Evolutionary conservation across 1,284 basidiomycete species (phyloP), one percentile per base, ranked within the genome.

Genomic region (Moesziomyces parantarcticus): DNA sequence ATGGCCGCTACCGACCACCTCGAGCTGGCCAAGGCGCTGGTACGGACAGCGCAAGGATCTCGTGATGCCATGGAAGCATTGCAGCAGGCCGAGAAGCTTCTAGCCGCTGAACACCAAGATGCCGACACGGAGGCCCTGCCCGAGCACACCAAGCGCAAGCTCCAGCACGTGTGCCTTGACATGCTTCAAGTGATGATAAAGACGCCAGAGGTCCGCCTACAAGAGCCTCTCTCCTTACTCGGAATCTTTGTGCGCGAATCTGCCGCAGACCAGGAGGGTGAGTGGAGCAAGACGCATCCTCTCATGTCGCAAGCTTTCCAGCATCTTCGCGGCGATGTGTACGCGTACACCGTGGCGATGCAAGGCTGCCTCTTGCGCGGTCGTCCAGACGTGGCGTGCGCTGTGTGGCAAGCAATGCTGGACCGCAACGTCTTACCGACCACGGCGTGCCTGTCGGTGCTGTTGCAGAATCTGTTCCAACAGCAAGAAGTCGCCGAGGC

Each of bases 331-430:
- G 36, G 26, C 6, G 54, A 58, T 25, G 47, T 51, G 18, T 44
- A 50, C n/a, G 63, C 59, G 3, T 72, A 66, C 21, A 34, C 63
- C 6, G 34, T 62, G 44, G 48, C 55, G 29, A 72, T 72, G 69
- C 69, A 72, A 16, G 69, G 69, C 18, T 43, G 57, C 10, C 22
- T 55, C 14, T 0, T 42, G 7, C 55, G 69, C 14, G 45, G 40
- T 32, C 51, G 43, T 21, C 44, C 62, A 16, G 41, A 44, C 14
- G 23, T 58, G 10, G 62, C 58, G 8, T 22, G 58, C 8, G 45
- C 41, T 13, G 54, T 66, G 0, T 72, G 69, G 69, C 23, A 56
- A 29, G 52, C 54, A 10, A 72, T 72, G 69, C 45, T 62, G 29
- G 40, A 48, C 6, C 58, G 69, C 11, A 43, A 51, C 2, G 58